Evolutionary conservation across 2,329 filamentous ascomycete genomes (phyloP), one percentile per base, ranked within the genome.

Genomic region (Chalaropsis ovoidea): DNA sequence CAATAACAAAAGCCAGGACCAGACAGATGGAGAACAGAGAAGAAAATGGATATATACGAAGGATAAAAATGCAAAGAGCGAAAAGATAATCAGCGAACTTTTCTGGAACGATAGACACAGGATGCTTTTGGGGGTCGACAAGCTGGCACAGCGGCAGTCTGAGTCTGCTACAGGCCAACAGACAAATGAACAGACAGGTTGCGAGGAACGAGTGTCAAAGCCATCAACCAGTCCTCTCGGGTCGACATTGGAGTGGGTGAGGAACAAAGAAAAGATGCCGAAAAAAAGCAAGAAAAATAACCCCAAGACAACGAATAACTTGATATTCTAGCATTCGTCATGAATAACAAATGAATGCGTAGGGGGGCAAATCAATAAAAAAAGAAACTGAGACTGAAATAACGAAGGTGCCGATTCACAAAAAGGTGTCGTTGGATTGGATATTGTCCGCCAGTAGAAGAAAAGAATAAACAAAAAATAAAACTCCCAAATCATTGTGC

Each of bases 401-500:
- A 63, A 62, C 41, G 24, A 62, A 63, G 41, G 58, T 62, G 61
- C 45, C 24, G 61, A 39, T 62, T 47, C 58, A 62, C 45, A 62
- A 62, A 42, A 62, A 62, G 22, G 39, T 31, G 61, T 62, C 49
- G 62, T 60, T 42, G 54, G 27, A 54, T 54, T 35, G 56, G 63
- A 65, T 22, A 17, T 31, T 15, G 63, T 67, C n/a, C 65, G 43
- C 39, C 24, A 49, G 42, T 49, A 35, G 42, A 47, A 62, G 41
- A 45, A 60, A 42, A 43, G 42, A 52, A 42, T 27, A 49, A 62
- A 15, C 42, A 66, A 54, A 39, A 47, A 47, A 64, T 43, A 41
- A 66, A 49, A 65, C 43, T 31, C 42, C 47, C 49, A 58, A 65
- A 67, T 67, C 62, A 65, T 58, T 65, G 64, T 67, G 42, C 65